These are phyloP conservation scores for Verticillium alfalfae DNA, from an alignment of 2,329 filamentous ascomycete species.

Conservation along the genomic window DNA sequence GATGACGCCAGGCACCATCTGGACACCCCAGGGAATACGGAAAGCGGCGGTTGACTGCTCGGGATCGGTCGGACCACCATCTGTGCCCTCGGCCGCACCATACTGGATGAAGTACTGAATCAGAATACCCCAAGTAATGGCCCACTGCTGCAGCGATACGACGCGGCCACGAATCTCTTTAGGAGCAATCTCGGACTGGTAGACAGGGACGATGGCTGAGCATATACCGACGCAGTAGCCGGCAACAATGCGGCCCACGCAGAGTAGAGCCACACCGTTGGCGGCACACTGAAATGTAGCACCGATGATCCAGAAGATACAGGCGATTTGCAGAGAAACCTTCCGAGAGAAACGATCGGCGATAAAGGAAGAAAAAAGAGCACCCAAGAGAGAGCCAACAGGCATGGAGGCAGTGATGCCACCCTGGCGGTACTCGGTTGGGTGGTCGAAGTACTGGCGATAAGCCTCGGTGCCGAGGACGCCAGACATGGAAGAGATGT, in stretches of 20 bases:
- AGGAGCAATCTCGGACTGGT: conserved; percentile 61
- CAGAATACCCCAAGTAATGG: conserved; percentile 65
- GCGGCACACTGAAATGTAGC: conserved; percentile 54
- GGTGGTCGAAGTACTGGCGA: conserved; percentile 65
- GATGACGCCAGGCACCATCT: conserved; percentile 48
- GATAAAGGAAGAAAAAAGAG: conserved; percentile 42
- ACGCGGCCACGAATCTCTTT: conserved; percentile 54
- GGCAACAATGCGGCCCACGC: conserved; percentile 65
- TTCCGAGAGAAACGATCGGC: conserved; percentile 46
- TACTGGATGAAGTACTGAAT: conserved; percentile 66
- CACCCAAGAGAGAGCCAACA: conserved; percentile 62
- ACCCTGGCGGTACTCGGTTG: conserved; percentile 53
- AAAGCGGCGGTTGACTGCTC: conserved; percentile 49
- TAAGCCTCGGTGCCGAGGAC: conserved; percentile 64
- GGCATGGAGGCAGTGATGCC: conserved; percentile 71
- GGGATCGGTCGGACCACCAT: conserved; percentile 42
- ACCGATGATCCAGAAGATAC: conserved; percentile 45
- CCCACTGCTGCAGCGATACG: conserved; percentile 60
- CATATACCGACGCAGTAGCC: conserved; percentile 71
- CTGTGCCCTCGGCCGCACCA: conserved; percentile 46
- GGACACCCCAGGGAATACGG: conserved; percentile 57
- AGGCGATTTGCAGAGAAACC: conserved; percentile 41
- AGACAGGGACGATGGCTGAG: conserved; percentile 65
- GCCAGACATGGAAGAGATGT: conserved; percentile 70
- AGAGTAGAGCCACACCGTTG: conserved; percentile 65